Base-by-base conservation (phyloP, 2,329 filamentous ascomycete species). In the Pyrenophora tritici-repentis region DNA sequence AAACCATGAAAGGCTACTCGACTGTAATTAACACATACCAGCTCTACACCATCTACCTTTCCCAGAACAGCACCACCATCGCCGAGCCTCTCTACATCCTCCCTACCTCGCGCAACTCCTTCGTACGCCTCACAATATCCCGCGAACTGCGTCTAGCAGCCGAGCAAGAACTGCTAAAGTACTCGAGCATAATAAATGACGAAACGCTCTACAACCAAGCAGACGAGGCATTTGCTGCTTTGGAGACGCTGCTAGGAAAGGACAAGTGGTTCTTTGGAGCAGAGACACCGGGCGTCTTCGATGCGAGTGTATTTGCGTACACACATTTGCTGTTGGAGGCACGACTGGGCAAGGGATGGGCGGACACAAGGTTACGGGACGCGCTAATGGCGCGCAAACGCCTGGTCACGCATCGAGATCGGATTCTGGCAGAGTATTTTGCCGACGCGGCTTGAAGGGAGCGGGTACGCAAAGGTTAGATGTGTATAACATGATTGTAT, bases 291-390 rank as follows among this genome's bases (percentile, higher is more conserved):
- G 85, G 86, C 0, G 68, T 93, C 18, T 93, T 97, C 62, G 94
- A 99, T 74, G 92, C 93, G 6, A 86, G 85, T 46, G 84, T 97
- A 2, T 97, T 97, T 75, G 86, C 91, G 3, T 99, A 97, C 73
- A 92, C 90, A 0, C 85, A 95, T 72, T 77, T 96, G 42, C 78
- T 97, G 44, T 75, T 96, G 43, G 85, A 89, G 53, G 80, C 85
- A 29, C 66, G 64, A 2, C 65, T 91, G 58, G 78, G 75, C 1
- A 67, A 68, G 13, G 70, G 67, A 8, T 92, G 89, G 89, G 78
- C 76, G 51, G 84, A 89, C 49, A 81, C 80, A 53, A 77, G 79
- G 45, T 75, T 96, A 43, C 78, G 73, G 12, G 78, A 81, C 47
- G 75, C 83, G 42, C 67, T 96, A 50, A 73, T 71, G 43, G 76